These are phyloP conservation scores for Trichosporon ovoides DNA, from an alignment of 1,284 basidiomycete species.

Conservation along the genomic window DNA sequence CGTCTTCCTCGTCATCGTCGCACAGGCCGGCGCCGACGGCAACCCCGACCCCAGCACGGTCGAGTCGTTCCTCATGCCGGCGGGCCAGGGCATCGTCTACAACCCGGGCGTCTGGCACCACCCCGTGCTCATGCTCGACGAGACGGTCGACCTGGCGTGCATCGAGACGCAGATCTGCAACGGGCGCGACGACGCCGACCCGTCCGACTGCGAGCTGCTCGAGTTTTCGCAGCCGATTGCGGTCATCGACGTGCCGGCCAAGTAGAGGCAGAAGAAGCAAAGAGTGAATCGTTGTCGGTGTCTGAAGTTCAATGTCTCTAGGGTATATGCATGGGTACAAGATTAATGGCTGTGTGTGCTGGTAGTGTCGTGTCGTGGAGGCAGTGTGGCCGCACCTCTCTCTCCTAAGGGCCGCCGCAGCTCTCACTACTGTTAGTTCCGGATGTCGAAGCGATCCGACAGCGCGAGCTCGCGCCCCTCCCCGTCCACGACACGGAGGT, in stretches of 20 bases:
- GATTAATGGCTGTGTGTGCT: neutral
- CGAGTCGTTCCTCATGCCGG: constrained; percentile 32
- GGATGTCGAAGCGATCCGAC: neutral
- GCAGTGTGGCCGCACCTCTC: too few species aligned
- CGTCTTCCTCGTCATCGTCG: constrained; percentile 64
- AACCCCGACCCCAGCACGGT: constrained; percentile 66
- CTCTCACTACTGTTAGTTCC: too few species aligned
- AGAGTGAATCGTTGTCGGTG: neutral
- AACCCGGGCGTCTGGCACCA: constrained; percentile 71
- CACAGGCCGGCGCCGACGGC: constrained; percentile 60
- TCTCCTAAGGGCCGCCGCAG: too few species aligned
- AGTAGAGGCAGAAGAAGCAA: neutral
- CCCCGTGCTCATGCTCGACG: constrained; percentile 45
- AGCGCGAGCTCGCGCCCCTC: neutral
- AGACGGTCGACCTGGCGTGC: constrained; percentile 47
- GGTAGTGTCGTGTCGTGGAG: neutral
- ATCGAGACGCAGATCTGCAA: constrained; percentile 47
- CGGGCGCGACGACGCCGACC: constrained; percentile 35
- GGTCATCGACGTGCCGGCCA: neutral
- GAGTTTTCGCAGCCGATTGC: constrained; percentile 8
- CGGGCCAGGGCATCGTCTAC: constrained; percentile 77
- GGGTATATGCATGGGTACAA: constrained; percentile 2
- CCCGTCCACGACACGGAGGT: neutral
- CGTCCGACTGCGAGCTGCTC: constrained; percentile 46
- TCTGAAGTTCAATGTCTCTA: neutral